Evolutionary conservation across 495 filamentous ascomycete genomes (phyloP), one percentile per base, ranked within the genome.

Genomic region (Schizothecium vesticola): DNA sequence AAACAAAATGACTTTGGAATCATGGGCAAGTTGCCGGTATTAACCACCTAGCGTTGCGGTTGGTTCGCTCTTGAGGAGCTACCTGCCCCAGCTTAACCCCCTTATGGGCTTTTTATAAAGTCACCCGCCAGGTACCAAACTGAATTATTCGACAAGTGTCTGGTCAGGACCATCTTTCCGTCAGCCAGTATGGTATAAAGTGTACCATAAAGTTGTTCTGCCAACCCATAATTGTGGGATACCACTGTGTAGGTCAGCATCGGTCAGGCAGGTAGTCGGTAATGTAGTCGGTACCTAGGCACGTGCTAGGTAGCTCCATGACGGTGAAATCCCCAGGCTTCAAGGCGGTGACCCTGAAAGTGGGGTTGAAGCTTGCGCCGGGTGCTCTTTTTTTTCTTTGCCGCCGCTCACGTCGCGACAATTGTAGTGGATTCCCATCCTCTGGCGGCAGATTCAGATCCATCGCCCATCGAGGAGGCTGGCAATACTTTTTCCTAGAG

Each of bases 401-500:
- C 43, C 43, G 43, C 43, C 43, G 43, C 43, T 51, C 43, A 51
- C 43, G 43, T 51, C 43, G 43, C 43, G 43, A 51, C 43, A 51
- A 51, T 51, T 51, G 43, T 6, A 51, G 43, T 51, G 43, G 43
- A n/a, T 51, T 51, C 43, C 43, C 43, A 51, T 51, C 43, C 6
- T 51, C 19, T 51, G 43, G 43, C 43, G 43, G 43, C 43, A 51
- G 43, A 51, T 51, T 51, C 43, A n/a, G 43, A 51, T 51, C n/a
- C 43, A 51, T 51, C 19, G 43, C 16, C 4, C 13, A 43, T 19
- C 19, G 56, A 31, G 64, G 56, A 61, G 65, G 65, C 22, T 61
- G 56, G 29, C 29, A 36, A 26, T 60, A 28, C 56, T 66, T 43
- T 51, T 65, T 51, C n/a, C n/a, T n/a, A 26, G 67, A 33, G 36